These are phyloP conservation scores for Albugo laibachii DNA, from an alignment of 352 stramenopile species.

Conservation along the genomic window DNA sequence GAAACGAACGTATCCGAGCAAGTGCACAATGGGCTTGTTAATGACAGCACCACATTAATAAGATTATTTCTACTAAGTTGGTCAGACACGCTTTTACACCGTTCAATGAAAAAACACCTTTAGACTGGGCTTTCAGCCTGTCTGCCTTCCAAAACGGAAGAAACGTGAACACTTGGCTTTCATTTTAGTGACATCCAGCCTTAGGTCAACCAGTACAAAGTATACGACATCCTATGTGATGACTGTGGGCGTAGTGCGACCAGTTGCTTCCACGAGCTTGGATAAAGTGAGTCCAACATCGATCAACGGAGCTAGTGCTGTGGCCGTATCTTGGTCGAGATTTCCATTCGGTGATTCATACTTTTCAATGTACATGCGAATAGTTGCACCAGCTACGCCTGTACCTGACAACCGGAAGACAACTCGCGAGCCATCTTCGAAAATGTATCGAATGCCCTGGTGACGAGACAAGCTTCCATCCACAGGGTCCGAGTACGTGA, in stretches of 20 bases:
- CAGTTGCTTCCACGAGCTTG: constrained; percentile 83
- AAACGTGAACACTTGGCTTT: too few relatives aligned
- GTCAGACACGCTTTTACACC: too few relatives aligned
- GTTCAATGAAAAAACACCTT: too few relatives aligned
- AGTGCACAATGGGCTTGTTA: too few relatives aligned
- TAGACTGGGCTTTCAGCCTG: too few relatives aligned
- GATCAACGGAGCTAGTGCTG: constrained; percentile 78
- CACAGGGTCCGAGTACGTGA: constrained; percentile 96
- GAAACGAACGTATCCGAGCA: too few relatives aligned
- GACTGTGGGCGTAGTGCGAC: constrained; percentile 87
- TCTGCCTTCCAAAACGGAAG: too few relatives aligned
- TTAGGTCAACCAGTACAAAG: too few relatives aligned
- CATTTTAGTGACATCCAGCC: too few relatives aligned
- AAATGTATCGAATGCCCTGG: constrained; percentile 94
- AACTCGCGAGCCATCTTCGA: constrained; percentile 86
- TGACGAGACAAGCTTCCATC: constrained; percentile 90
- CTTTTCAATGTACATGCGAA: constrained; percentile 99
- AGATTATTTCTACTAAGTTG: too few relatives aligned
- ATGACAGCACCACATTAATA: too few relatives aligned
- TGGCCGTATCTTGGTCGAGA: constrained; percentile 53
- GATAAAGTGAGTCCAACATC: constrained; percentile 85
- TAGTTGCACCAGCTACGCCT: constrained; percentile 90
- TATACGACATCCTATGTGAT: constrained; percentile 83
- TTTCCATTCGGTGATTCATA: constrained; percentile 85
- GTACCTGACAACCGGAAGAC: constrained; percentile 97